Conservation (phyloP, 164 flowering plant genomes). For the Santalum album region DNA sequence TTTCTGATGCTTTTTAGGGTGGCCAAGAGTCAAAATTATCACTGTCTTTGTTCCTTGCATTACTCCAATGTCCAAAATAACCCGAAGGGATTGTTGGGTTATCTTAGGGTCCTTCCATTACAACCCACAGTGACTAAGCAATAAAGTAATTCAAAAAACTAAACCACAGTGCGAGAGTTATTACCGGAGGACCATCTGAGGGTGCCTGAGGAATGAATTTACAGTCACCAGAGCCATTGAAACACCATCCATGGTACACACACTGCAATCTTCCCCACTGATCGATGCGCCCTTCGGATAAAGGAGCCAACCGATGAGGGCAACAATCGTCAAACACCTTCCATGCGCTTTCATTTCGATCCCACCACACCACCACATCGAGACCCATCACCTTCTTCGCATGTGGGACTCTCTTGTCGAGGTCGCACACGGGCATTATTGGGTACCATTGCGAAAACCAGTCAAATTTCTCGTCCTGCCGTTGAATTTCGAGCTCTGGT, state of each 20-base stretch:
- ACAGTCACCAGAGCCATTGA: conserved; percentile 78
- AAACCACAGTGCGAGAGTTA: background rate
- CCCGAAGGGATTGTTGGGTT: too few relatives aligned
- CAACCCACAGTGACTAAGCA: too few relatives aligned
- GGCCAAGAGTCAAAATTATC: too few relatives aligned
- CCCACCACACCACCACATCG: conserved; percentile 97
- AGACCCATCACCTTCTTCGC: conserved; percentile 73
- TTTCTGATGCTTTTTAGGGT: too few relatives aligned
- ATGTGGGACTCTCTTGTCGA: conserved; percentile 80
- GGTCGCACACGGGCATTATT: conserved; percentile 61
- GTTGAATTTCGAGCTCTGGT: conserved; percentile 20
- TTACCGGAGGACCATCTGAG: conserved; percentile 77
- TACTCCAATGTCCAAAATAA: too few relatives aligned
- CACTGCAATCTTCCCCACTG: conserved; percentile 90
- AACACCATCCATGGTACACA: conserved; percentile 97
- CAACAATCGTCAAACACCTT: conserved; percentile 79
- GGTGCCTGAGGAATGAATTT: conserved; percentile 90
- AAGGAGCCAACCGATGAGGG: conserved; percentile 91
- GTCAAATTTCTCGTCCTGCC: conserved; percentile 43
- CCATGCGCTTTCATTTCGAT: conserved; percentile 61
- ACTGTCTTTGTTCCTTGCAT: too few relatives aligned
- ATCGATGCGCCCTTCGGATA: conserved; percentile 89
- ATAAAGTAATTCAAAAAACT: too few relatives aligned
- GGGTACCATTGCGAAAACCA: conserved; percentile 88
- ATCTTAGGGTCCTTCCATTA: too few relatives aligned